Percentiles rank a stretch among this genome's conserved stretches.
Conservation (phyloP, 192 early-diverging fungal species). For the Endogone sp. region DNA sequence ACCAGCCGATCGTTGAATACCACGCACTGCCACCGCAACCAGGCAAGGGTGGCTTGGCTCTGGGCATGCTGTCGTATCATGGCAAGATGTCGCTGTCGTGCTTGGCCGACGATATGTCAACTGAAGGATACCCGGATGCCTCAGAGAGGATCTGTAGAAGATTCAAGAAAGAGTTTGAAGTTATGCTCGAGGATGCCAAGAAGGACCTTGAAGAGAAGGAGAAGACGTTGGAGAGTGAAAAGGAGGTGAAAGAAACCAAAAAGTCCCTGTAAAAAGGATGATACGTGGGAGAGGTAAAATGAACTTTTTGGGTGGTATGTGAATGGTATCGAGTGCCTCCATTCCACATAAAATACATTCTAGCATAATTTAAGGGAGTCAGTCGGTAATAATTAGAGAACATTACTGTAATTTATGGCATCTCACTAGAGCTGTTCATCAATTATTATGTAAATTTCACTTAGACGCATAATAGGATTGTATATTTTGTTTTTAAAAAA, state of each 20-base stretch:
- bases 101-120: conserved; percentile 9
- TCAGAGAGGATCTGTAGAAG: not conserved
- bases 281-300: too few relatives aligned
- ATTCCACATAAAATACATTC: too few relatives aligned
- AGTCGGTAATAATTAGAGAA: too few relatives aligned
- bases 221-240: not conserved
- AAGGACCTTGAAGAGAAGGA: not conserved
- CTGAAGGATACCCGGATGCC: not conserved
- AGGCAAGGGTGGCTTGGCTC: conserved; percentile 21
- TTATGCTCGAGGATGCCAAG: conserved; percentile 6
- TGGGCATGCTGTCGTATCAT: conserved; percentile 24
- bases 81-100: conserved; percentile 18
- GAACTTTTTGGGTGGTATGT: too few relatives aligned
- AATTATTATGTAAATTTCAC: too few relatives aligned
- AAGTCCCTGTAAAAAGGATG: not conserved
- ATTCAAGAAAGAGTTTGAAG: not conserved
- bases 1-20: conserved; percentile 20
- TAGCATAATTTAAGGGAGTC: too few relatives aligned
- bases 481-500: too few relatives aligned
- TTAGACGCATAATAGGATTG: too few relatives aligned
- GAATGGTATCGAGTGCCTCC: too few relatives aligned
- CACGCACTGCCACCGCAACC: conserved; percentile 14
- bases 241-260: not conserved
- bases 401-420: too few relatives aligned
- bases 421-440: too few relatives aligned